Evolutionary conservation across 495 filamentous ascomycete genomes (phyloP), one percentile per base, ranked within the genome.

Genomic region (Penicillium waksmanii): DNA sequence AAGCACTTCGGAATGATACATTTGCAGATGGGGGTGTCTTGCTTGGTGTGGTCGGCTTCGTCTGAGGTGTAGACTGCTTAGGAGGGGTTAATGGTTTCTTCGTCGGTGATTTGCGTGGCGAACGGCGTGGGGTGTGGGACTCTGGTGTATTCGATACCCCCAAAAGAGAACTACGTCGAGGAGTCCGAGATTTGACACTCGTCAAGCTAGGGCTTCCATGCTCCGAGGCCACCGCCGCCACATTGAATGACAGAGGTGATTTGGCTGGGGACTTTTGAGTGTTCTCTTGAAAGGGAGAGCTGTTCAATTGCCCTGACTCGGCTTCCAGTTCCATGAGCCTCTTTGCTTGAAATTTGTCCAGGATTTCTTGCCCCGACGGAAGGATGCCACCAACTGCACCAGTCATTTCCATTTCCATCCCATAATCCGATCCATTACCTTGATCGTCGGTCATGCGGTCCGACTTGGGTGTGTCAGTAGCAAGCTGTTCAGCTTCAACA

Each of bases 381-480:
- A 88, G 70, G 51, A 93, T 92, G 3, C 86, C 83, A 40, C 90
- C 89, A 61, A 92, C 74, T 0, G 88, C 87, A 35, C 85, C 75
- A 6, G 89, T 92, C 72, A 91, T 89, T 48, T 92, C 88, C 88
- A 92, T 90, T 7, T 80, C 79, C 64, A 74, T 70, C 10, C 68
- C 80, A 9, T 72, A 73, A 38, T 78, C 81, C 44, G 78, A 77
- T 18, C 73, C 67, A 47, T 70, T 68, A 33, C 72, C 75, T 12
- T 76, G 75, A n/a, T 79, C 75, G 23, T 65, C 51, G 21, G 67
- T 60, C 48, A 64, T 69, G 12, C 51, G 61, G 35, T 68, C 66
- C 5, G 61, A 48, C 19, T 78, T 75, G 2, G 68, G 67, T 35
- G 63, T 64, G 11, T 56, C 44, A 23, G 58, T 53, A 21, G 53